Evolutionary conservation across 2,329 filamentous ascomycete species (phyloP).

Genomic region (Cladosporium sp.): DNA sequence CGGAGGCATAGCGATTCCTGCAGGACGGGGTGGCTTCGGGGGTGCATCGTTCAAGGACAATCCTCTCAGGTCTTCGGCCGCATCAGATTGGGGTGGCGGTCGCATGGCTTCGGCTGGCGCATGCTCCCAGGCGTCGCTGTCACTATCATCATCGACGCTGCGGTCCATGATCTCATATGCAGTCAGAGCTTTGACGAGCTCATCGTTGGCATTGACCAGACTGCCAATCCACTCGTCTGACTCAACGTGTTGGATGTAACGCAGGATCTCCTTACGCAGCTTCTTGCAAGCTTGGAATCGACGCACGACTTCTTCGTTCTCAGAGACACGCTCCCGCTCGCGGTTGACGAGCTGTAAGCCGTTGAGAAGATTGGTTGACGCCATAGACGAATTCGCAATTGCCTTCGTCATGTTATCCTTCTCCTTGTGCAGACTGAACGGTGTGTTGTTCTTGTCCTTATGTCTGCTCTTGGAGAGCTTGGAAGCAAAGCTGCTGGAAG

Average conservation of each 20-base stretch:
- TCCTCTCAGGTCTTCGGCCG: conserved; percentile 42
- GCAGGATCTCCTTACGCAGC: conserved; percentile 75
- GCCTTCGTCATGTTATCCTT: conserved; percentile 80
- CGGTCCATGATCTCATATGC: conserved; percentile 91
- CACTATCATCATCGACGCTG: conserved; percentile 70
- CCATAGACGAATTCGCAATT: conserved; percentile 86
- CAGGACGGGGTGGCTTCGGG: conserved; percentile 50
- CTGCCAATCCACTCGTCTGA: conserved; percentile 88
- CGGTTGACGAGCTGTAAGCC: conserved; percentile 85
- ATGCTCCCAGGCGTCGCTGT: conserved; percentile 56
- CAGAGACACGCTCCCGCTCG: conserved; percentile 80
- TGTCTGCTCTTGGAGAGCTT: conserved; percentile 34
- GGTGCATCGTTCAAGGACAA: conserved; percentile 40
- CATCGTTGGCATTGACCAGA: conserved; percentile 89
- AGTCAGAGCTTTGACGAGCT: conserved; percentile 89
- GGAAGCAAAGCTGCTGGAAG: conserved; percentile 22
- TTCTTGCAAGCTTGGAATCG: conserved; percentile 84
- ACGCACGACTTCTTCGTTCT: conserved; percentile 69
- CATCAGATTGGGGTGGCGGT: conserved; percentile 16
- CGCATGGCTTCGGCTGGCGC: conserved; percentile 9
- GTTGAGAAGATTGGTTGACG: conserved; percentile 86
- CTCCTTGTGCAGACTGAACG: conserved; percentile 81
- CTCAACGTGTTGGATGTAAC: conserved; percentile 90
- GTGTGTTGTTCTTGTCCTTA: conserved; percentile 50
- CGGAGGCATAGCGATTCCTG: conserved; percentile 36